Evolutionary conservation across 1,284 basidiomycete species (phyloP).

Genomic region (Marasmius oreades): DNA sequence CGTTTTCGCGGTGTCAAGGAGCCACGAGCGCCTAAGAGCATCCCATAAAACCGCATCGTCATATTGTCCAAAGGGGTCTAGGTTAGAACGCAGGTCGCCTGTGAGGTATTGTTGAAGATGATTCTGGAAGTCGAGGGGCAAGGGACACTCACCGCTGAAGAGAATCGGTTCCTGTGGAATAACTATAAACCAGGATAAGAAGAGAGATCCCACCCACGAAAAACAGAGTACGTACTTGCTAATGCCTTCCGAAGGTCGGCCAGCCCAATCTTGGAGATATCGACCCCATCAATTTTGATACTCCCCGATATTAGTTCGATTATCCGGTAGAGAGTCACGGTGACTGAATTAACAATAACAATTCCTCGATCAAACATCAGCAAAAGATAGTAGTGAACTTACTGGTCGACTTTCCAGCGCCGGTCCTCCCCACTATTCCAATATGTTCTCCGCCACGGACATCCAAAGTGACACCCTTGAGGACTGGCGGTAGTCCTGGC

Average conservation of each 20-base stretch:
- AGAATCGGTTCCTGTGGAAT: conserved; percentile 54
- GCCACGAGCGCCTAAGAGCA: conserved; percentile 55
- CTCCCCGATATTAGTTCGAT: conserved; percentile 34
- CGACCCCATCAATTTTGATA: conserved; percentile 40
- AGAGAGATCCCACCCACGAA: neutral
- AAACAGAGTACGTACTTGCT: conserved; percentile 24
- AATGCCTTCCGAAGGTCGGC: conserved; percentile 43
- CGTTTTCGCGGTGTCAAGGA: conserved; percentile 32
- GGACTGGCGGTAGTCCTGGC: conserved; percentile 51
- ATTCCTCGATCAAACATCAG: conserved; percentile 44
- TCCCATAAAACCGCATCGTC: conserved; percentile 59
- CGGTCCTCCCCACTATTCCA: conserved; percentile 60
- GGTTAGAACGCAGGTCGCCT: conserved; percentile 62
- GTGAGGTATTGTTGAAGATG: conserved; percentile 18
- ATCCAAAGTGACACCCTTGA: conserved; percentile 53
- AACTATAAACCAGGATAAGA: conserved; percentile 16
- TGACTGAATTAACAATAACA: conserved; percentile 45
- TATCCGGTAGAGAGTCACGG: conserved; percentile 37
- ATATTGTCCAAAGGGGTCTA: conserved; percentile 66
- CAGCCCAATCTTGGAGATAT: conserved; percentile 47
- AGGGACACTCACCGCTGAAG: conserved; percentile 36
- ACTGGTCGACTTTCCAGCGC: neutral
- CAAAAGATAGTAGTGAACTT: conserved; percentile 16
- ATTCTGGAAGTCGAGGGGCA: neutral
- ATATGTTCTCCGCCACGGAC: conserved; percentile 76